A percentile compares a stretch with the other conserved stretches of the same genome.
phyloP scores from a whole-genome alignment of 2,329 filamentous ascomycete species.

The Chaetomium globosum region DNA sequence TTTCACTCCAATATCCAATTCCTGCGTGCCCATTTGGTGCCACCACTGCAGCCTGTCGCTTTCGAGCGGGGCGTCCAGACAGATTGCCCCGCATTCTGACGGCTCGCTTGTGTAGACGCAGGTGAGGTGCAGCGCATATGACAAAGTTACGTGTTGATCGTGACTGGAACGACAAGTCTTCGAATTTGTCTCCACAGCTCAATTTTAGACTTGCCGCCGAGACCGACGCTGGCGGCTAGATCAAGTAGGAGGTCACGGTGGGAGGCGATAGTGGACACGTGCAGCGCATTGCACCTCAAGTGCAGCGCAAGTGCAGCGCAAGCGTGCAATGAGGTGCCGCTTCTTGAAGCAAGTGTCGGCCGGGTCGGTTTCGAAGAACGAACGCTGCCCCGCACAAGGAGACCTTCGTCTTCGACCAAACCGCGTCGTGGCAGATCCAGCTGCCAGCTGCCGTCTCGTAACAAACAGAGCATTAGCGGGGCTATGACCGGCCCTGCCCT shows the following conservation, averaged over 20 bases:
- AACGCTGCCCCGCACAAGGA: background rate
- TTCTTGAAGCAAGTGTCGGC: background rate
- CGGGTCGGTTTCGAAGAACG: background rate
- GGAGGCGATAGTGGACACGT: background rate
- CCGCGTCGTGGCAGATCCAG: constrained; percentile 7
- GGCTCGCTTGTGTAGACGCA: constrained; percentile 23
- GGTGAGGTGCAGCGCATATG: constrained; percentile 27
- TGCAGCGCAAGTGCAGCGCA: background rate
- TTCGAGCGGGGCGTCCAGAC: constrained; percentile 16
- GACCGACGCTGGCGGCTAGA: constrained; percentile 9
- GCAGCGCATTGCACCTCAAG: background rate
- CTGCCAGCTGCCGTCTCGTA: constrained; percentile 14
- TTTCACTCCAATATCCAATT: background rate
- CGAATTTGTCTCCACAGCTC: constrained; percentile 27
- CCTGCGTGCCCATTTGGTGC: background rate
- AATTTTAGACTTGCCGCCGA: constrained; percentile 19
- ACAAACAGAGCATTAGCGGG: background rate
- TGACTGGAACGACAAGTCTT: constrained; percentile 29
- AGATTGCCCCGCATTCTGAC: constrained; percentile 24
- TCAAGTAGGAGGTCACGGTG: constrained; percentile 21
- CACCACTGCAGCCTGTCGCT: background rate
- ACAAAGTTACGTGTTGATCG: constrained; percentile 35
- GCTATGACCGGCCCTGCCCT: background rate
- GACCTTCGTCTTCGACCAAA: background rate
- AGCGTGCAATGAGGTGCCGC: background rate